Base-by-base conservation (phyloP, 805 yeast genomes). In the Lipomyces oligophaga region DNA sequence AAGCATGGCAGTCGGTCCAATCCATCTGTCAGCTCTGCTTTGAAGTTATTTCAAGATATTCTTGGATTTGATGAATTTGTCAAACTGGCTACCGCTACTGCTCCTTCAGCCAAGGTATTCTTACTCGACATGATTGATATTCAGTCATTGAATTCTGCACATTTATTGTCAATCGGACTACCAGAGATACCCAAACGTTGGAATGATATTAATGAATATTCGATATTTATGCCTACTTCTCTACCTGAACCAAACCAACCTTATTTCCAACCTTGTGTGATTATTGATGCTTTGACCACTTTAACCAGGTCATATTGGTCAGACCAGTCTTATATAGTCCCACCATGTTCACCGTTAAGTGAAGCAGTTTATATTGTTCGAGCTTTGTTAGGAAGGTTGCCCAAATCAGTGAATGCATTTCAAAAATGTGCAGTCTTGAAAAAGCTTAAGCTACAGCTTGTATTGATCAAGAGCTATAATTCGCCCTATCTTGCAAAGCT, bases 371-470 rank as follows among this genome's bases (percentile, higher is more conserved):
- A 37, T 35, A 31, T 45, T 15, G 19, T 43, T 2, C 48, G 55
- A n/a, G n/a, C 21, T 13, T 38, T 47, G 13, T n/a, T 47, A 6
- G 28, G 37, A 22, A 31, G 28, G 11, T 18, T 50, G n/a, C 24
- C 21, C 15, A 13, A 8, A 15, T 42, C 45, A 26, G 16, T 43
- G 11, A 40, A 47, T 20, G 16, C 32, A 8, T 4, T 33, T 3
- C 51, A 47, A 24, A 5, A 7, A 26, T 38, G 55, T 40, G 35
- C 22, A 6, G 36, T 39, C 13, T 19, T 50, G 4, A 38, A 22
- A 4, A 20, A 21, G 13, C 21, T 47, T 18, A 46, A 43, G 33
- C 36, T 50, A 15, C 35, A 26, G 10, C 28, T 50, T 5, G 10
- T 30, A 22, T 18, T 50, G 22, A n/a, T 15, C 21, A 24, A 34